Conservation (phyloP, 73 alveolate species). For the Paramecium sonneborni region DNA sequence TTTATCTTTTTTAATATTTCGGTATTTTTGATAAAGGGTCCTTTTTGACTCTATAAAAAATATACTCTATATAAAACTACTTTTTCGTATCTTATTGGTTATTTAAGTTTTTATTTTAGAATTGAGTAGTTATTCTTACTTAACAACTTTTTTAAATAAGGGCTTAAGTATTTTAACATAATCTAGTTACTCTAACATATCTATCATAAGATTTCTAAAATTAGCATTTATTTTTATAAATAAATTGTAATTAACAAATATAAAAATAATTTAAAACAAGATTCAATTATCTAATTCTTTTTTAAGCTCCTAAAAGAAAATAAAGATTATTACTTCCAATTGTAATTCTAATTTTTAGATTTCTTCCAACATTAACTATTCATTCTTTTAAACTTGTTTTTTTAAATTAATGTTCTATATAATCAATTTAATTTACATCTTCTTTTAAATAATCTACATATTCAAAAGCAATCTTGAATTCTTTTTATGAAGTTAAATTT, state of each 20-base stretch:
- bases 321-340: neutral
- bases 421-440: neutral
- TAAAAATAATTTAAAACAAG: neutral
- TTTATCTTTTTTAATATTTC: too few species aligned
- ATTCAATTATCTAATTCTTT: neutral
- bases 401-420: neutral
- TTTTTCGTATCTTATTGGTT: too few species aligned
- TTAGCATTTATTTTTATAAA: neutral
- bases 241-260: neutral
- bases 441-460: constrained; percentile 10
- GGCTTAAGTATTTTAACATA: too few species aligned
- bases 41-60: too few species aligned
- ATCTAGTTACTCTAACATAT: too few species aligned
- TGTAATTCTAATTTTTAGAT: neutral
- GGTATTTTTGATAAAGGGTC: too few species aligned
- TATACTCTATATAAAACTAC: too few species aligned
- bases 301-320: neutral
- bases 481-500: neutral
- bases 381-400: neutral
- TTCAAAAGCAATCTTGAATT: neutral
- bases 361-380: neutral
- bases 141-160: too few species aligned
- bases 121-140: too few species aligned
- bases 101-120: too few species aligned
- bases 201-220: too few species aligned